Conservation (phyloP, 495 filamentous ascomycete species). For the Cercophora scortea region DNA sequence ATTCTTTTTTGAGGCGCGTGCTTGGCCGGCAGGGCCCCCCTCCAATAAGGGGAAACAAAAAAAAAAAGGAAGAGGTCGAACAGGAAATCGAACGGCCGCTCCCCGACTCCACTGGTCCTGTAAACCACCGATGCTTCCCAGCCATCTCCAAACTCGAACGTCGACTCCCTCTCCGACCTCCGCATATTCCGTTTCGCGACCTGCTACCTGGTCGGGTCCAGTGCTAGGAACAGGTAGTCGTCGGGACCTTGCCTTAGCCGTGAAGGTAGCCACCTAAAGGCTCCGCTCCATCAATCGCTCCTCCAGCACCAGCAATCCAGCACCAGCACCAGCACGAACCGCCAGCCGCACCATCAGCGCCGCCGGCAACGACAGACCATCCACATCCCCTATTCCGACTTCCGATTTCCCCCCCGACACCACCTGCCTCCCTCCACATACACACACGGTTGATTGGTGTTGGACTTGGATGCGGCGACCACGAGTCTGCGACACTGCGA, state of each 20-base stretch:
- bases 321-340: too few species aligned
- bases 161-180: conserved; percentile 20
- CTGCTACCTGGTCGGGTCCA: neutral
- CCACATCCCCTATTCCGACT: too few species aligned
- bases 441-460: neutral
- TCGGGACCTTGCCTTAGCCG: too few species aligned
- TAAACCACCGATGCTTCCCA: conserved; percentile 27
- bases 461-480: conserved; percentile 8
- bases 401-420: too few species aligned
- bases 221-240: too few species aligned
- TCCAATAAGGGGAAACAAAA: conserved; percentile 9
- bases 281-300: too few species aligned
- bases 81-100: conserved; percentile 21
- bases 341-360: too few species aligned
- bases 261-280: too few species aligned
- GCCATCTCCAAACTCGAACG: conserved; percentile 26
- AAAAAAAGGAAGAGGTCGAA: conserved; percentile 28
- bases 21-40: conserved; percentile 16
- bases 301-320: too few species aligned
- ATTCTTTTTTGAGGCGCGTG: conserved; percentile 5
- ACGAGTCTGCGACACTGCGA: conserved; percentile 1
- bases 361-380: too few species aligned
- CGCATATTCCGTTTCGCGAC: conserved; percentile 3
- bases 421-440: too few species aligned
- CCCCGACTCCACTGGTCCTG: conserved; percentile 13